A percentile compares a stretch with the other conserved stretches of the same genome.
Evolutionary conservation across 2,329 filamentous ascomycete species (phyloP).

Genomic region (Aspergillus caelatus): DNA sequence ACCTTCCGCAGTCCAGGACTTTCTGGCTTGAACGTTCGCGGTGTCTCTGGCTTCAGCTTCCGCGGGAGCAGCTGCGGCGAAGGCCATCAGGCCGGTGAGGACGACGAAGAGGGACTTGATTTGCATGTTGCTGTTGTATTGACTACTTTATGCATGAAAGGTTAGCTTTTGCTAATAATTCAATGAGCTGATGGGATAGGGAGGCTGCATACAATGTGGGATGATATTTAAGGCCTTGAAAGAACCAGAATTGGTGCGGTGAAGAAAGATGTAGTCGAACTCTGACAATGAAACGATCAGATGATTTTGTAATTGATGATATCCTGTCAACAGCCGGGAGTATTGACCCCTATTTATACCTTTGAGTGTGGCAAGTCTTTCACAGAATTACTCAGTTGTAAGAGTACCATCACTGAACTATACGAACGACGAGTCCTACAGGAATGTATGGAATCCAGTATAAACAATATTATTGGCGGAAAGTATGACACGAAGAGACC

Average conservation of each 20-base stretch:
- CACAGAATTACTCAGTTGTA: not conserved
- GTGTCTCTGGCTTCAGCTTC: not conserved
- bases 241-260: not conserved
- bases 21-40: not conserved
- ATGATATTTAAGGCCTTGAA: not conserved
- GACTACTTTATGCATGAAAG: not conserved
- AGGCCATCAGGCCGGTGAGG: not conserved
- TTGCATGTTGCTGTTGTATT: not conserved
- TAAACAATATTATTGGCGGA: not conserved
- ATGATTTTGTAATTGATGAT: not conserved
- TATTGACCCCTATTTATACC: not conserved
- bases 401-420: not conserved
- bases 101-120: not conserved
- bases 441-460: not conserved
- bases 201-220: not conserved
- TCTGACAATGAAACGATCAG: not conserved
- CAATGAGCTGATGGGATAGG: rapidly evolving
- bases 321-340: not conserved
- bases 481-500: not conserved
- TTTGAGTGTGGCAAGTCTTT: not conserved
- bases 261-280: not conserved
- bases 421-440: not conserved
- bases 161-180: not conserved
- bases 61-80: not conserved
- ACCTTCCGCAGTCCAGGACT: not conserved